Percentiles rank a stretch among this genome's conserved stretches.
phyloP scores from a whole-genome alignment of 2,329 filamentous ascomycete species.

The Calonectria multiphialidica region DNA sequence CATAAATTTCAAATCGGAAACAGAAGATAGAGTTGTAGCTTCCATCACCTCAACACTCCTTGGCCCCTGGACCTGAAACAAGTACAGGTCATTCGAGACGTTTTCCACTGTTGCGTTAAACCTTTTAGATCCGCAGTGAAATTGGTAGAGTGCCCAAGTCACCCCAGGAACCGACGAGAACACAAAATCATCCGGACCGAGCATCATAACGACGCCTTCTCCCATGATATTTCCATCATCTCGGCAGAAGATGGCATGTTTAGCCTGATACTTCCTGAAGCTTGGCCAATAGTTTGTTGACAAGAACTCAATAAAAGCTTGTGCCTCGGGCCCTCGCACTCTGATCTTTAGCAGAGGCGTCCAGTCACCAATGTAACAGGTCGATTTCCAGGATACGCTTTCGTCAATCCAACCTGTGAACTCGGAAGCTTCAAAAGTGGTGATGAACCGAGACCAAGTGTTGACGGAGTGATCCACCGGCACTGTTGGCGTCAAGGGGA shows the following conservation, averaged over 20 bases:
- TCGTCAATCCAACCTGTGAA: conserved; percentile 14
- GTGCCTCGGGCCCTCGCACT: conserved; percentile 6
- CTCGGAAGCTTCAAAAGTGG: not conserved
- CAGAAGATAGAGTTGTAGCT: not conserved
- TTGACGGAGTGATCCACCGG: not conserved
- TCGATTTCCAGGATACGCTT: conserved; percentile 13
- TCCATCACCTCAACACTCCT: not conserved
- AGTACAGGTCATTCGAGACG: not conserved
- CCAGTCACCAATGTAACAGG: conserved; percentile 21
- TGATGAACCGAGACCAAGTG: not conserved
- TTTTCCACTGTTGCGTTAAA: not conserved
- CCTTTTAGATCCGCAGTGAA: not conserved
- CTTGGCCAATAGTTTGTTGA: not conserved
- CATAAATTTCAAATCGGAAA: not conserved
- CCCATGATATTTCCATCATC: conserved; percentile 4
- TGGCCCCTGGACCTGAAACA: not conserved
- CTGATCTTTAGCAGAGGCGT: conserved; percentile 11
- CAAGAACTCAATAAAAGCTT: conserved; percentile 14
- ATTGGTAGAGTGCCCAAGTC: not conserved
- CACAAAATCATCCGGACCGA: not conserved
- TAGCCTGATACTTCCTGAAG: not conserved
- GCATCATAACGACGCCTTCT: not conserved
- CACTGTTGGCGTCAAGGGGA: not conserved
- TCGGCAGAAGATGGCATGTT: not conserved
- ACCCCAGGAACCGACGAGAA: not conserved